Evolutionary conservation across 108 stramenopile genomes (phyloP).

Genomic region (Skeletonema menzelii): DNA sequence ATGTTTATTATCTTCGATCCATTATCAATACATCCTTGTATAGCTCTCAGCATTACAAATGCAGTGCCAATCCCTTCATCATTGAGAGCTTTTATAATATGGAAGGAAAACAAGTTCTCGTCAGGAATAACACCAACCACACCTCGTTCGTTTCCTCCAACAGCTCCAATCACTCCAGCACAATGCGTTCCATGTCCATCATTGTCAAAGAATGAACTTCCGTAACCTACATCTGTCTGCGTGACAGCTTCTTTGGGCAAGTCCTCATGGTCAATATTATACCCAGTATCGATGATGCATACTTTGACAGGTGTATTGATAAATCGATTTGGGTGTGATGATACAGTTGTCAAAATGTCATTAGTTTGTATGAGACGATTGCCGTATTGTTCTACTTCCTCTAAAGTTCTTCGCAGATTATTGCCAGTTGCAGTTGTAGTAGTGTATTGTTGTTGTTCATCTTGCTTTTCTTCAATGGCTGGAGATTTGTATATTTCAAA

Average conservation of each 20-base stretch:
- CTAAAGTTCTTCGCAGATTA: slow-evolving; percentile 2
- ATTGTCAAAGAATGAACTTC: slow-evolving; percentile 29
- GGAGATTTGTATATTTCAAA: background rate
- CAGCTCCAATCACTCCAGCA: slow-evolving; percentile 63
- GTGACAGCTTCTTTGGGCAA: slow-evolving; percentile 27
- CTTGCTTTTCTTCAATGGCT: background rate
- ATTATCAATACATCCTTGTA: slow-evolving; percentile 39
- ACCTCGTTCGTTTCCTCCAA: slow-evolving; percentile 52
- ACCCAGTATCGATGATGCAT: slow-evolving; percentile 58
- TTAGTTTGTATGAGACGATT: slow-evolving; percentile 20
- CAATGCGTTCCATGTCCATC: slow-evolving; percentile 66
- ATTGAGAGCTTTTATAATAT: slow-evolving; percentile 42
- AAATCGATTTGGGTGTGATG: slow-evolving; percentile 9
- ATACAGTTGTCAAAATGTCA: slow-evolving; percentile 8
- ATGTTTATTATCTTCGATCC: slow-evolving; percentile 54
- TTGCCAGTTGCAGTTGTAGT: background rate
- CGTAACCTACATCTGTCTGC: slow-evolving; percentile 21
- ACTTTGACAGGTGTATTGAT: slow-evolving; percentile 33
- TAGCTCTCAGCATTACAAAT: slow-evolving; percentile 27
- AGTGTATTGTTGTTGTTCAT: background rate
- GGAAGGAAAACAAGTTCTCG: slow-evolving; percentile 41
- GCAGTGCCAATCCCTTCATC: slow-evolving; percentile 34
- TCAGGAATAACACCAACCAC: slow-evolving; percentile 55
- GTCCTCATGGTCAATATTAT: slow-evolving; percentile 43
- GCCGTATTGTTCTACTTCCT: slow-evolving; percentile 29